phyloP scores from a whole-genome alignment of 208 protist species.

The Trypanosoma avium region DNA sequence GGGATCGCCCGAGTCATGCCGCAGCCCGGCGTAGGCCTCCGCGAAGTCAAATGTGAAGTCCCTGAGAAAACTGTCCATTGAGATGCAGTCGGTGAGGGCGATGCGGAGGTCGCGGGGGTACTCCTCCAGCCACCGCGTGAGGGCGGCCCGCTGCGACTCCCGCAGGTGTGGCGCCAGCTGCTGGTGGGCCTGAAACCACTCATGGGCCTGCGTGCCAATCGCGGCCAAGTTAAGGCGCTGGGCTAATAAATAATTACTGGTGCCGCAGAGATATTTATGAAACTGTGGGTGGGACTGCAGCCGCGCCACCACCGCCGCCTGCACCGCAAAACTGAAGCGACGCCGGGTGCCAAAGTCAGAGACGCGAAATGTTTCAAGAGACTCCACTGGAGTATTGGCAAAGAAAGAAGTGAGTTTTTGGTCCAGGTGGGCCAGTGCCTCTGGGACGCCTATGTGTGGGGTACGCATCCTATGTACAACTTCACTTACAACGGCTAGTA shows the following conservation, averaged over 20 bases:
- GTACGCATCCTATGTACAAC: conserved; percentile 59
- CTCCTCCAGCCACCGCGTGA: conserved; percentile 78
- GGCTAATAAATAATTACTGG: conserved; percentile 87
- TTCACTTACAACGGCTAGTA: conserved; percentile 83
- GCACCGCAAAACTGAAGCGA: conserved; percentile 79
- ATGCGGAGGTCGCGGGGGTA: conserved; percentile 82
- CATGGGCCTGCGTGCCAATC: conserved; percentile 85
- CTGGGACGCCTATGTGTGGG: conserved; percentile 36
- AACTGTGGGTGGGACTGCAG: conserved; percentile 62
- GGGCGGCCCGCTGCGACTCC: conserved; percentile 65
- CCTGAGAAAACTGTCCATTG: conserved; percentile 84
- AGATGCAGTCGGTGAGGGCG: conserved; percentile 89
- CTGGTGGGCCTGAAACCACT: conserved; percentile 92
- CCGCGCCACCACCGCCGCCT: conserved; percentile 65
- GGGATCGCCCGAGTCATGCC: conserved; percentile 83
- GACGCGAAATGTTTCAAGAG: conserved; percentile 56
- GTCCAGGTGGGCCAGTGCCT: conserved; percentile 54
- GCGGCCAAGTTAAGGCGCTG: conserved; percentile 55
- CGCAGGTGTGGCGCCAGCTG: conserved; percentile 72
- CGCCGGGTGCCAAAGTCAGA: conserved; percentile 84
- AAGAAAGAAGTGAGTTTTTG: conserved; percentile 69
- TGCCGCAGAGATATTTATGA: conserved; percentile 53
- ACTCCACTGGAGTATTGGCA: conserved; percentile 34
- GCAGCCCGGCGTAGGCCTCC: conserved; percentile 62
- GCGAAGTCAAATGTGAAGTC: conserved; percentile 74